Evolutionary conservation across 805 yeast genomes (phyloP), one percentile per base, ranked within the genome.

Genomic region (Monosporozyma aerobia): DNA sequence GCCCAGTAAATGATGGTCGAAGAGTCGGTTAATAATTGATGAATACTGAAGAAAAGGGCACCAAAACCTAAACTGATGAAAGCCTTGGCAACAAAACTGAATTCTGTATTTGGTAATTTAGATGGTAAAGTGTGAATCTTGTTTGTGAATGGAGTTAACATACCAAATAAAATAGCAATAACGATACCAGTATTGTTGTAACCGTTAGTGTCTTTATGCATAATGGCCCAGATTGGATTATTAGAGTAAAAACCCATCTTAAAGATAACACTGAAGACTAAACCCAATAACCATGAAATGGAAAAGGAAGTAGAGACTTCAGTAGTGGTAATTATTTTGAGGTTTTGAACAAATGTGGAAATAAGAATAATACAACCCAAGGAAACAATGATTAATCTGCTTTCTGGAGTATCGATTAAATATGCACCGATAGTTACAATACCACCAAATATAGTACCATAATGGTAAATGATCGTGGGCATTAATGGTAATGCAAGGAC

Each of bases 171-270:
- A 4, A 83, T 59, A n/a, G 56, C 59, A 1, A 65, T 44, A 13
- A 58, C 44, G n/a, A 65, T 48, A 23, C 95, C 96, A 32, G 80
- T 69, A 50, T 74, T 75, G 68, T 92, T 92, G 75, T 81, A 80
- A 13, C 99, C 99, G 19, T 97, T 97, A 60, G 87, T 90, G 11
- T 74, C 78, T 16, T 75, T 76, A 65, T 90, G 83, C 90, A 94
- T 83, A 49, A 90, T 85, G 30, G 98, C 95, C 99, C 99, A 94
- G 48, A 90, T 74, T 40, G 99, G 99, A 65, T 94, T 94, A 64
- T 90, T 90, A 2, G 98, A 81, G 70, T 79, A 85, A 60, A 77
- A 79, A 9, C 84, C 79, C 70, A 78, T 85, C 64, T 94, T 94
- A 19, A 87, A 74, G 32, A 87, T 78, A 0, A 90, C 79, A 1